Percentiles rank a stretch among this genome's conserved stretches.
phyloP scores from a whole-genome alignment of 2,329 filamentous ascomycete species.

The Ophiostoma montium region DNA sequence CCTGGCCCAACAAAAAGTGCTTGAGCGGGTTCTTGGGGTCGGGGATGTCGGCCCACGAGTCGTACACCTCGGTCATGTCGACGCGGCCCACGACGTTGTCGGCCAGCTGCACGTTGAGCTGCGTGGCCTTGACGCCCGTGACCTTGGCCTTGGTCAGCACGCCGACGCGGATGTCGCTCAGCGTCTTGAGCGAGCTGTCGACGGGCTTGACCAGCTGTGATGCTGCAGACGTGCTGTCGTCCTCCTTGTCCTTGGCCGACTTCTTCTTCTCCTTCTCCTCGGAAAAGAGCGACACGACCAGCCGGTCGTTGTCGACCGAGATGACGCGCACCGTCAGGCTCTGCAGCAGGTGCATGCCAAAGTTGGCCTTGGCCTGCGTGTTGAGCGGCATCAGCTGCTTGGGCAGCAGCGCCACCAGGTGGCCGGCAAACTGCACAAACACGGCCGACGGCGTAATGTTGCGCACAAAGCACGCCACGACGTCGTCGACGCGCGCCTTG shows the following conservation, averaged over 20 bases:
- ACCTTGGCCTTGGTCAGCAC: conserved; percentile 63
- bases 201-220: conserved; percentile 34
- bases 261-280: conserved; percentile 27
- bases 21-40: conserved; percentile 70
- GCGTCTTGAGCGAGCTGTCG: conserved; percentile 46
- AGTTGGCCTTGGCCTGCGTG: conserved; percentile 39
- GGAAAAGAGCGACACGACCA: conserved; percentile 37
- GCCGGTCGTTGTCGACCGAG: conserved; percentile 57
- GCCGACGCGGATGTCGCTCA: conserved; percentile 63
- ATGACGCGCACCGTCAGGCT: conserved; percentile 59
- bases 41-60: conserved; percentile 73
- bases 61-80: conserved; percentile 81
- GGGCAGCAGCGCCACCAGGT: conserved; percentile 63
- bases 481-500: conserved; percentile 53
- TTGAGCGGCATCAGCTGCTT: conserved; percentile 60
- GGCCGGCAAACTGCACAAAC: conserved; percentile 78
- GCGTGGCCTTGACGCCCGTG: conserved; percentile 75
- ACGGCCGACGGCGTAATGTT: conserved; percentile 70
- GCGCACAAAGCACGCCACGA: conserved; percentile 66
- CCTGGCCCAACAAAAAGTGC: conserved; percentile 56
- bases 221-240: too few relatives aligned
- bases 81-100: conserved; percentile 87
- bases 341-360: conserved; percentile 66
- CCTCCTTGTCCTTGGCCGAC: conserved; percentile 14
- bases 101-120: conserved; percentile 79